These are phyloP conservation scores for Gonium pectorale DNA, from an alignment of 139 green algal species.

Conservation along the genomic window DNA sequence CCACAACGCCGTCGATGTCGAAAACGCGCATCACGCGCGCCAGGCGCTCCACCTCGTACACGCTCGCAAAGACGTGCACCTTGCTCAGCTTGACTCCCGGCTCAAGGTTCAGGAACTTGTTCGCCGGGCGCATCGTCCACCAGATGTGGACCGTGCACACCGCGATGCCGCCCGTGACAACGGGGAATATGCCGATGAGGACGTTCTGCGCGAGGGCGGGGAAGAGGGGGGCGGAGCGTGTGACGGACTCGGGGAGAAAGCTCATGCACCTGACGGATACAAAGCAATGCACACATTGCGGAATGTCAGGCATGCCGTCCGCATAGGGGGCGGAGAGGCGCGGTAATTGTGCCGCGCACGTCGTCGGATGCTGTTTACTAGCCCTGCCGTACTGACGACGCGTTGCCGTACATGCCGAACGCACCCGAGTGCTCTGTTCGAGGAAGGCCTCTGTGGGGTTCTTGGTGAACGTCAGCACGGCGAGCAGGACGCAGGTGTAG, in stretches of 20 bases:
- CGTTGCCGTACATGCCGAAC: too few species aligned
- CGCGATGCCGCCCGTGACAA: neutral
- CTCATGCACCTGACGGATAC: neutral
- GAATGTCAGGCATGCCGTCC: too few species aligned
- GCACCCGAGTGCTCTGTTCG: neutral
- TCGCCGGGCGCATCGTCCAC: neutral
- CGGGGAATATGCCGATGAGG: slow-evolving; percentile 49
- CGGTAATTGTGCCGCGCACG: too few species aligned
- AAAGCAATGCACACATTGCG: neutral
- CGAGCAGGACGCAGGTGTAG: slow-evolving; percentile 17
- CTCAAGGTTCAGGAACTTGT: slow-evolving; percentile 13
- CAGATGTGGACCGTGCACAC: slow-evolving; percentile 1
- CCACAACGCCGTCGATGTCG: slow-evolving; percentile 40
- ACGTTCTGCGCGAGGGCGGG: too few species aligned
- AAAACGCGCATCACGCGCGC: slow-evolving; percentile 39
- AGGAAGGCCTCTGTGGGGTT: neutral
- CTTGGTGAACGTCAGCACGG: neutral
- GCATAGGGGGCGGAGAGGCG: too few species aligned
- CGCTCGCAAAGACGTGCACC: slow-evolving; percentile 18
- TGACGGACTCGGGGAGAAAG: too few species aligned
- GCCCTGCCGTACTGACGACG: too few species aligned
- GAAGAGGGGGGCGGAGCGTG: neutral
- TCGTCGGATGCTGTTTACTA: too few species aligned
- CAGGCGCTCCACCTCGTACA: slow-evolving; percentile 20
- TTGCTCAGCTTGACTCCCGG: neutral